Conservation (phyloP, 768 basidiomycete genomes). For the Collybia sp. region DNA sequence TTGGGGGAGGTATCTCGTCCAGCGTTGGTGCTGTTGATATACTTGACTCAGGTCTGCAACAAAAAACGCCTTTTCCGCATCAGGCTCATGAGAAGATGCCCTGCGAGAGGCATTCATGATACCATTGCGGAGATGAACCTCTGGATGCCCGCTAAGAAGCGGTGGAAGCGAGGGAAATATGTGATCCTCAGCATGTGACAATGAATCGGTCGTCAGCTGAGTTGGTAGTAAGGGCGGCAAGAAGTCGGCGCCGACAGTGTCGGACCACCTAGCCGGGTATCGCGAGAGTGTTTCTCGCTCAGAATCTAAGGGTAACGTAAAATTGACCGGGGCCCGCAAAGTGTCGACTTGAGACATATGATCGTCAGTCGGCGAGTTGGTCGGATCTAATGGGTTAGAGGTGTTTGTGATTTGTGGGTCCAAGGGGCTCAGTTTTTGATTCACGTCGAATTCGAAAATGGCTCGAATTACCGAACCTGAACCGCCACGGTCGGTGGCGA, state of each 20-base stretch:
- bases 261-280: constrained; percentile 23
- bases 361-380: constrained; percentile 15
- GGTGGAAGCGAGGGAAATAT: constrained; percentile 64
- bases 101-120: constrained; percentile 60
- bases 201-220: constrained; percentile 52
- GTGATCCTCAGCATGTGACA: constrained; percentile 28
- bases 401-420: constrained; percentile 16
- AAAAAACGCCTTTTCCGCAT: constrained; percentile 94
- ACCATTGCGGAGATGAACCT: constrained; percentile 72
- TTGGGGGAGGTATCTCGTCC: constrained; percentile 71
- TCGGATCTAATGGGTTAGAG: constrained; percentile 19
- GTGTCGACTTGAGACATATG: constrained; percentile 54
- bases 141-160: constrained; percentile 63
- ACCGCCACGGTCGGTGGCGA: constrained; percentile 65
- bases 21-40: constrained; percentile 79
- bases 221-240: constrained; percentile 49
- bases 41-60: constrained; percentile 91
- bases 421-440: constrained; percentile 3
- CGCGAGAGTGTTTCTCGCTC: too few relatives aligned
- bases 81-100: constrained; percentile 47
- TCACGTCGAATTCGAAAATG: constrained; percentile 18
- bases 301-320: too few relatives aligned
- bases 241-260: constrained; percentile 13
- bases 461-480: constrained; percentile 61
- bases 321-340: neutral